Base-by-base conservation (phyloP, 2,329 filamentous ascomycete genomes). In the Sclerotinia borealis region DNA sequence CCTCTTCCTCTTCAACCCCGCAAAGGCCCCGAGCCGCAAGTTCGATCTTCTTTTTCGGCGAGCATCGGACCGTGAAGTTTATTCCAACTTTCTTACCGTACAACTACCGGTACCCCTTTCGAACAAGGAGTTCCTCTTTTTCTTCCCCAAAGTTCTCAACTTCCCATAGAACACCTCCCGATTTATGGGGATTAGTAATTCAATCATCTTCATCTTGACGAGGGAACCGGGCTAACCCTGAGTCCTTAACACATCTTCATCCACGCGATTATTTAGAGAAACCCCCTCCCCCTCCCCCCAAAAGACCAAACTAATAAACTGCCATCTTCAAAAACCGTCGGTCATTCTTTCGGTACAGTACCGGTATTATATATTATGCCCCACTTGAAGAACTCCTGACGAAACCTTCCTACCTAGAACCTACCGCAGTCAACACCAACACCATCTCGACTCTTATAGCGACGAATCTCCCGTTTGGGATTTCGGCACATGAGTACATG, bases 401-500 rank as follows among this genome's bases (percentile, higher is more conserved):
- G 19, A 27, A 13, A 61, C 37, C 7, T 36, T 17, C 11, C 41
- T 45, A 45, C 41, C 47, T 50, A 25, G n/a, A 50, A 25, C 8
- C 15, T 10, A 27, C 15, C 11, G 31, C 10, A 13, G 48, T 29
- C 41, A 45, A 45, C 17, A 11, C 55, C 19, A 22, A 50, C 29
- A 29, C 22, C 41, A 37, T 29, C 22, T 27, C 31, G 41, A 29
- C 22, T 27, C 17, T n/a, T 22, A 50, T 45, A 34, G 31, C 43
- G 31, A 60, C 25, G 56, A 29, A 59, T 17, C 56, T 59, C 45
- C 56, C 56, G 22, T 60, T 60, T 60, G 36, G 56, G 43, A 37
- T 29, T 15, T 25, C 8, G 22, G 27, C 39, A 47, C 49, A 55
- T 56, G 59, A 45, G 22, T 37, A 25, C 29, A 29, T 36, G 39